Evolutionary conservation across 2,329 filamentous ascomycete genomes (phyloP), one percentile per base, ranked within the genome.

Genomic region (Aspergillus brasiliensis): DNA sequence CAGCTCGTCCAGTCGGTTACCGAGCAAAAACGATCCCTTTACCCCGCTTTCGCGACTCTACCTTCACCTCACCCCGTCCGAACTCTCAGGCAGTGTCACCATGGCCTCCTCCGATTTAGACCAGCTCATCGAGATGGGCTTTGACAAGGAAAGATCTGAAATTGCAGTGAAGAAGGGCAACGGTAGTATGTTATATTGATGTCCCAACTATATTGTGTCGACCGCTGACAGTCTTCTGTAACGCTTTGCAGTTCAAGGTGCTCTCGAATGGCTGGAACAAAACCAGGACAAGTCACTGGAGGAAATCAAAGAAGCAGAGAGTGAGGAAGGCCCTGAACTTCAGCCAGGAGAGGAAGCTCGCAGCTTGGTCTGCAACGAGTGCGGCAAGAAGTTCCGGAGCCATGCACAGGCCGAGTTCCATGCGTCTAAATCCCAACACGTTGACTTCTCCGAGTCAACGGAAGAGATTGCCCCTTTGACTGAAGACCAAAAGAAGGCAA

Each of bases 281-380:
- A 96, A 96, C 73, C 88, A 96, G 74, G 92, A 97, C 75, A 96
- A 91, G 69, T 83, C 91, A 1, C 74, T 97, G 44, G 92, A 97
- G 38, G 89, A 96, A 59, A 88, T 98, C 62, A 84, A 91, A 64
- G 80, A 80, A 51, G 75, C 76, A 5, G 83, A 80, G 64, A 78
- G 80, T 49, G 81, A 83, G 34, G 82, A 89, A 68, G 84, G 86
- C 10, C 84, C 87, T 5, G 84, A 86, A n/a, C 81, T 93, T 2
- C 83, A 90, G 68, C 85, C 86, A 1, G 91, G 89, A 60, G 86
- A 89, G 69, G 81, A 86, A 58, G 91, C 92, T 58, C 86, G 87
- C 71, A 96, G 92, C 51, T 86, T 98, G 57, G 84, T 96, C 53
- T 99, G 95, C 84, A 95, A 97, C 65, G 94, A 97, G 58, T 99